These are phyloP conservation scores for Colletotrichum brevisporum DNA, from an alignment of 2,329 filamentous ascomycete genomes.

Conservation along the genomic window DNA sequence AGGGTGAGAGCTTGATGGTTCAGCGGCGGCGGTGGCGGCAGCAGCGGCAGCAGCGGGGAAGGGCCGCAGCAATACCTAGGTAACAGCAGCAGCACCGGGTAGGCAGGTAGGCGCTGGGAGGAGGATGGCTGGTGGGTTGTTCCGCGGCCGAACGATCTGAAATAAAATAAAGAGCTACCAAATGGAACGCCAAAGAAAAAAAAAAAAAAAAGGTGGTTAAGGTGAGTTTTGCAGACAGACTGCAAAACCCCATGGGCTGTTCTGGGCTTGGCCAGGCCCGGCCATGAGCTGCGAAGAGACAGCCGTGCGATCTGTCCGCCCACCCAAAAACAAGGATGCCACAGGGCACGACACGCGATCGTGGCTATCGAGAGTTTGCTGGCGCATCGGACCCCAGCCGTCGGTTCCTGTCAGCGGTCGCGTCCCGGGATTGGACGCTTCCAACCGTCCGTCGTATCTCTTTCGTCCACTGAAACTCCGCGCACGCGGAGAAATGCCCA, in stretches of 20 bases:
- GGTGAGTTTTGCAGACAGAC: conserved; percentile 24
- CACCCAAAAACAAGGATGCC: conserved; percentile 15
- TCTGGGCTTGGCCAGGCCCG: conserved; percentile 27
- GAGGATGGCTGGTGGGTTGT: conserved; percentile 1
- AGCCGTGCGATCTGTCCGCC: conserved; percentile 23
- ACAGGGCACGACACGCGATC: background rate
- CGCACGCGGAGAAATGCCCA: conserved; percentile 1
- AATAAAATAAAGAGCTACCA: background rate
- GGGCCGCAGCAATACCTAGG: too few species aligned
- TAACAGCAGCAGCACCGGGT: too few species aligned
- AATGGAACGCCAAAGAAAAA: background rate
- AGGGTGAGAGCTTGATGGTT: background rate
- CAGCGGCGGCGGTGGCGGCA: background rate
- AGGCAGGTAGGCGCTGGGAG: too few species aligned
- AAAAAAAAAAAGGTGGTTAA: background rate
- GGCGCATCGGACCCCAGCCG: conserved; percentile 27
- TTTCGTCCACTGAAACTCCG: conserved; percentile 11
- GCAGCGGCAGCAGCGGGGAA: too few species aligned
- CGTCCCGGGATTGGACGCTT: conserved; percentile 21
- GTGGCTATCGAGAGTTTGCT: conserved; percentile 36
- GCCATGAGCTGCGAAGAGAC: conserved; percentile 9
- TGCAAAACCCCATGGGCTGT: conserved; percentile 31
- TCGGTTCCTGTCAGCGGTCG: conserved; percentile 31
- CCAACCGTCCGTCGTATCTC: conserved; percentile 6
- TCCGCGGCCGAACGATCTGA: conserved; percentile 9